Base-by-base conservation (phyloP, 768 basidiomycete genomes). In the Suillus decipiens region DNA sequence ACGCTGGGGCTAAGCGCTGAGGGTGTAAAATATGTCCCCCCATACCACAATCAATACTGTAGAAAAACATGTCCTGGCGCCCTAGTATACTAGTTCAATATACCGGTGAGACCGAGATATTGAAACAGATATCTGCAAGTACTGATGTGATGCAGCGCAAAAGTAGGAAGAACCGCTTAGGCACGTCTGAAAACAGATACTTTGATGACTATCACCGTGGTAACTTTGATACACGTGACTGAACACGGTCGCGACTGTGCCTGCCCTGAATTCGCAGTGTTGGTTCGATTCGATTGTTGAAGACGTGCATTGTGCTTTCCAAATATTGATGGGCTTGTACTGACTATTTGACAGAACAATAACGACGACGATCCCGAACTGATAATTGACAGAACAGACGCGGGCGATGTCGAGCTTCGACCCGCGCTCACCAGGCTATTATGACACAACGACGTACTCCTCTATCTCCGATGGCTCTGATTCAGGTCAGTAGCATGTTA, bases 401-500 rank as follows among this genome's bases (percentile, higher is more conserved):
- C 51, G 51, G 51, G 51, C 31, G 51, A 57, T 57, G 56, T 75
- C 72, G 9, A 71, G 74, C 55, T 42, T 82, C 62, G 82, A 82
- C 67, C 78, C 81, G 24, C 82, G 87, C 79, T 89, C 89, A 56
- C 89, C 87, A 28, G 78, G 82, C 24, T 53, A 53, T 53, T 83
- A 83, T 67, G 87, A 86, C 75, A 84, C 86, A 51, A 80, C 84
- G 22, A 85, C 86, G 0, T 86, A 81, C 68, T 82, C 84, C 17
- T 80, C 81, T 0, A 70, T 85, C 56, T 80, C 84, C 19, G 78
- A 78, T 4, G 83, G 85, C 70, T 77, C 81, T 9, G 79, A 76
- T 67, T 85, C 86, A 73, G 83, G 89, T 88, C 48, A 34, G 80
- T 72, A 14, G 36, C 47, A 57, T 58, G 41, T 24, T 24, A 62